Conservation (phyloP, 139 green algal genomes). For the Chlamydomonas sphaeroides region DNA sequence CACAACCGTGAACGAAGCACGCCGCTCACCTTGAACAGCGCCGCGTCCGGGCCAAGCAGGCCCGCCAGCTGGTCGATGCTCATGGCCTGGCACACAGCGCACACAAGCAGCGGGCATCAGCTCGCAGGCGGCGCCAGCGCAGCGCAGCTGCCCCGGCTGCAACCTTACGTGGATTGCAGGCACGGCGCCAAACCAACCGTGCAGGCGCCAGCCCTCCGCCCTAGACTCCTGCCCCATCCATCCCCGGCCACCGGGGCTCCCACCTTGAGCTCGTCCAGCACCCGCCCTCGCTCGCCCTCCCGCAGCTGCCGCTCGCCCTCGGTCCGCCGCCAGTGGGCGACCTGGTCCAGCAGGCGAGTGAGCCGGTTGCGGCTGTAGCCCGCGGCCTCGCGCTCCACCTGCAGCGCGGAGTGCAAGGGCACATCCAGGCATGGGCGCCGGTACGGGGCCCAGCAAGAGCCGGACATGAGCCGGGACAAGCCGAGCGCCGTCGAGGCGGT, state of each 20-base stretch:
- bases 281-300: constrained; percentile 7
- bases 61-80: constrained; percentile 12
- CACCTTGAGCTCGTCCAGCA: constrained; percentile 40
- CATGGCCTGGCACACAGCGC: constrained; percentile 32
- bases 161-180: too few species aligned
- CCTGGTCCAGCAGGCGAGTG: constrained; percentile 29
- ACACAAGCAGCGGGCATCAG: too few species aligned
- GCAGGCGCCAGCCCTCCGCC: too few species aligned
- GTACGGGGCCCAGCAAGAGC: too few species aligned
- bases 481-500: too few species aligned
- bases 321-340: background rate
- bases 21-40: constrained; percentile 10
- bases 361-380: constrained; percentile 18
- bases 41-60: constrained; percentile 9
- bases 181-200: too few species aligned
- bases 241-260: background rate
- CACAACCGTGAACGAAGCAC: background rate
- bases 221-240: background rate
- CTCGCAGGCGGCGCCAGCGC: too few species aligned
- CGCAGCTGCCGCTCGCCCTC: constrained; percentile 24
- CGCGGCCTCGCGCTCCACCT: constrained; percentile 4
- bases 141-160: too few species aligned
- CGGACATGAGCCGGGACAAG: too few species aligned
- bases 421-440: too few species aligned
- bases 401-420: too few species aligned